Percentiles rank a stretch among this genome's conserved stretches.
These are phyloP conservation scores for Scedosporium minutisporum DNA, from an alignment of 2,329 filamentous ascomycete species.

Conservation along the genomic window DNA sequence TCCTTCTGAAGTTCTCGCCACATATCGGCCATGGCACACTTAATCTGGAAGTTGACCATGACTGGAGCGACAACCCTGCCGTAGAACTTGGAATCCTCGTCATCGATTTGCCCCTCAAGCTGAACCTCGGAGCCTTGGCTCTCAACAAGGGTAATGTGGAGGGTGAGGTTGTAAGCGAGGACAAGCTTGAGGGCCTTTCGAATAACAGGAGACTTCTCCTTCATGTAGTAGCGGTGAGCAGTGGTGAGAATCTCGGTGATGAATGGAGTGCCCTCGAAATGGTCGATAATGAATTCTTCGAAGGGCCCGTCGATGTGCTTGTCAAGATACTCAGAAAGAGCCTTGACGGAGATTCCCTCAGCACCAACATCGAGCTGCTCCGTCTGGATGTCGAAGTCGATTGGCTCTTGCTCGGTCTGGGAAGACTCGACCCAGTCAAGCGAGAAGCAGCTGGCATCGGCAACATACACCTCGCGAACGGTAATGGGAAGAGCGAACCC, in stretches of 20 bases:
- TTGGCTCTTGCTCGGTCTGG: constrained; percentile 57
- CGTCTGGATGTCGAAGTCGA: constrained; percentile 77
- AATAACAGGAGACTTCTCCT: constrained; percentile 80
- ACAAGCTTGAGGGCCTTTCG: constrained; percentile 93
- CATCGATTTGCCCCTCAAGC: constrained; percentile 74
- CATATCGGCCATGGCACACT: constrained; percentile 93
- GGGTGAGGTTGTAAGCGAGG: constrained; percentile 87
- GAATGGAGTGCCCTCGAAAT: constrained; percentile 92
- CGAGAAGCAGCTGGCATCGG: constrained; percentile 84
- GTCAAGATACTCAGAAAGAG: constrained; percentile 86
- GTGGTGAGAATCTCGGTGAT: constrained; percentile 95
- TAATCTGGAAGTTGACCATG: constrained; percentile 99
- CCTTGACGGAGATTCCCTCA: constrained; percentile 72
- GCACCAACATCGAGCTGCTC: constrained; percentile 82
- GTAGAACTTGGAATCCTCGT: constrained; percentile 75
- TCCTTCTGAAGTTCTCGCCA: constrained; percentile 97
- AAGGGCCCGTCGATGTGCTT: constrained; percentile 89
- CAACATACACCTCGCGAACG: constrained; percentile 87
- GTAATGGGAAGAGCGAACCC: constrained; percentile 87
- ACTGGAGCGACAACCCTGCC: constrained; percentile 89
- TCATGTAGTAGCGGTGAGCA: constrained; percentile 83
- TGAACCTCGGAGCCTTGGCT: constrained; percentile 72
- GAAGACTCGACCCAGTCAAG: constrained; percentile 87
- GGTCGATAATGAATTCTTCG: constrained; percentile 88
- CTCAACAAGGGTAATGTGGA: constrained; percentile 91